Percentiles rank a stretch among this genome's conserved stretches.
Conservation (phyloP, 495 filamentous ascomycete genomes). For the Annulohypoxylon nitens region DNA sequence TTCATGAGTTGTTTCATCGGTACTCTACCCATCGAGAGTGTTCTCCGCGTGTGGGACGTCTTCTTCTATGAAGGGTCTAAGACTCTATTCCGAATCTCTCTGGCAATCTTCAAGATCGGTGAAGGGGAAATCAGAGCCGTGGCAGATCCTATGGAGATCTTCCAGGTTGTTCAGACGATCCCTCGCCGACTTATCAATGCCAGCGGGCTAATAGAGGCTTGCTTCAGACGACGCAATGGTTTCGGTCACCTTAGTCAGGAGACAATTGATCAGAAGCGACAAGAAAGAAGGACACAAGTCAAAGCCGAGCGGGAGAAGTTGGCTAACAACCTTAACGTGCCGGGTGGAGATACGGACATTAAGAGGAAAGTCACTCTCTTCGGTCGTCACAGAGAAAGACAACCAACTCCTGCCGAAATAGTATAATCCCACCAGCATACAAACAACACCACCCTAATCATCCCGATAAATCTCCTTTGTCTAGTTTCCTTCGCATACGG, state of each 20-base stretch:
- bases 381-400: conserved; percentile 50
- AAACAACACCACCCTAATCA: conserved; percentile 40
- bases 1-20: conserved; percentile 98
- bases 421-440: conserved; percentile 29
- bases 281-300: conserved; percentile 65
- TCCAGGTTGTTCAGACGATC: conserved; percentile 93
- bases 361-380: conserved; percentile 59
- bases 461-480: conserved; percentile 24
- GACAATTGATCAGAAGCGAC: conserved; percentile 70
- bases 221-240: conserved; percentile 81
- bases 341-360: conserved; percentile 38
- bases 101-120: conserved; percentile 93
- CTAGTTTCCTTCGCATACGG: not conserved
- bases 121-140: conserved; percentile 85
- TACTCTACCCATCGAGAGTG: conserved; percentile 89
- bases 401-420: conserved; percentile 51
- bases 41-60: conserved; percentile 92
- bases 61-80: conserved; percentile 97
- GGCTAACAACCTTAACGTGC: conserved; percentile 31
- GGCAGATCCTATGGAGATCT: conserved; percentile 93
- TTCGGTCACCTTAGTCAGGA: conserved; percentile 84
- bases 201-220: conserved; percentile 82
- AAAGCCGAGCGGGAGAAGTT: conserved; percentile 58
- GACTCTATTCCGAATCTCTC: conserved; percentile 92
- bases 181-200: conserved; percentile 85